Conservation (phyloP, 768 basidiomycete genomes). For the Panellus pusillus region DNA sequence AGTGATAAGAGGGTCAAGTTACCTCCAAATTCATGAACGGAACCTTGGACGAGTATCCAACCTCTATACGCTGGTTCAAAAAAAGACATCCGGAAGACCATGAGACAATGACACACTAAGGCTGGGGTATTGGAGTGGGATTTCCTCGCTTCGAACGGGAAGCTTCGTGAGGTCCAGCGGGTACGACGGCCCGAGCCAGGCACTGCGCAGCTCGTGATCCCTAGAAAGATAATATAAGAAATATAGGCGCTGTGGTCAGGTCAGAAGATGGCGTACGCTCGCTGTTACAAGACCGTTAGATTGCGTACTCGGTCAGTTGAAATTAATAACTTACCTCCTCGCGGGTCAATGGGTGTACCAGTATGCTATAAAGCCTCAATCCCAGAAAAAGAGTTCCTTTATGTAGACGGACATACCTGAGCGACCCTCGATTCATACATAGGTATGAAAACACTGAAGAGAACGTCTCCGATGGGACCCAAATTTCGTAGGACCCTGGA, state of each 20-base stretch:
- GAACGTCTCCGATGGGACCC: constrained; percentile 77
- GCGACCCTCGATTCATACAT: constrained; percentile 60
- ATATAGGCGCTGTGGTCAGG: background rate
- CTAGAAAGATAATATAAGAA: constrained; percentile 32
- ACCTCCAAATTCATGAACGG: constrained; percentile 51
- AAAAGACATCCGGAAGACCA: background rate
- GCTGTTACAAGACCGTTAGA: constrained; percentile 33
- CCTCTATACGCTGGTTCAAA: constrained; percentile 38
- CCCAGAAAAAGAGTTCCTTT: background rate
- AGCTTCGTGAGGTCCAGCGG: constrained; percentile 64
- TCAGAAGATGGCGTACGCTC: constrained; percentile 42
- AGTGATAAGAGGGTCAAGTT: too few species aligned
- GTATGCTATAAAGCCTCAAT: constrained; percentile 44
- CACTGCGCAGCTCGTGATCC: constrained; percentile 67
- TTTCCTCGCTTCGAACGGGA: constrained; percentile 46
- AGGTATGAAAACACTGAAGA: constrained; percentile 76
- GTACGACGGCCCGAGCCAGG: constrained; percentile 74
- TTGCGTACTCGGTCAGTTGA: background rate
- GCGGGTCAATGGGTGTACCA: constrained; percentile 73
- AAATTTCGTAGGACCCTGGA: constrained; percentile 78
- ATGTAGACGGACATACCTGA: constrained; percentile 49
- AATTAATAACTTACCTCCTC: constrained; percentile 51
- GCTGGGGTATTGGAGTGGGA: constrained; percentile 71
- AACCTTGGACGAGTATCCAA: constrained; percentile 64
- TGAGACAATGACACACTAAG: constrained; percentile 47